phyloP scores from a whole-genome alignment of 768 basidiomycete species.

The Pleurotus tuber-regium region DNA sequence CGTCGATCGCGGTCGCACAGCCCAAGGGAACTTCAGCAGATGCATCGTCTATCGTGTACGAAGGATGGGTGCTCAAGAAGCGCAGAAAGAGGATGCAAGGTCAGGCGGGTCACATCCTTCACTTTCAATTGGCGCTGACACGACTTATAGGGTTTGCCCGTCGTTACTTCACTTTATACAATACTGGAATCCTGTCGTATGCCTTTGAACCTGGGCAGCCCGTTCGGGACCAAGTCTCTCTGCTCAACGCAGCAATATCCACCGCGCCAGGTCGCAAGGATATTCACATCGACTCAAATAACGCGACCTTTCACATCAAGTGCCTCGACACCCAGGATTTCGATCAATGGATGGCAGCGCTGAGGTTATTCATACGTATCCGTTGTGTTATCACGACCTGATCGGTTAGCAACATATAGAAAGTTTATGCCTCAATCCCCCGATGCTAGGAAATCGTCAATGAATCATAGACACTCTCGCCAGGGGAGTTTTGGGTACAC shows the following conservation, averaged over 20 bases:
- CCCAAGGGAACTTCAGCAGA: conserved; percentile 10
- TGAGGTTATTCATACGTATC: conserved; percentile 48
- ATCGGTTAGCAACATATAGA: conserved; percentile 35
- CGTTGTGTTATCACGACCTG: conserved; percentile 11
- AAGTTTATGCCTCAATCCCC: conserved; percentile 52
- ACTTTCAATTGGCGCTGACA: conserved; percentile 1
- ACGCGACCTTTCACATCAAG: conserved; percentile 80
- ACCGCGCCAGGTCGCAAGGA: conserved; percentile 72
- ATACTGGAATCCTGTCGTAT: conserved; percentile 71
- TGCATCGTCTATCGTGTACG: conserved; percentile 36
- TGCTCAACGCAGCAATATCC: conserved; percentile 74
- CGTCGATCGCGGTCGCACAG: conserved; percentile 4
- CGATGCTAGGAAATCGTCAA: conserved; percentile 43
- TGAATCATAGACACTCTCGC: conserved; percentile 38
- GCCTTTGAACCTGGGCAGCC: conserved; percentile 72
- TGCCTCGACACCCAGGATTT: conserved; percentile 74
- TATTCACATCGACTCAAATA: conserved; percentile 76
- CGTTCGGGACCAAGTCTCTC: conserved; percentile 63
- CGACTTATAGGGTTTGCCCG: conserved; percentile 69
- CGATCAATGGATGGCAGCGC: conserved; percentile 67
- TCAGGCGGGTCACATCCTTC: conserved; percentile 22
- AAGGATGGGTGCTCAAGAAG: conserved; percentile 88
- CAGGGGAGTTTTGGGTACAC: conserved; percentile 43
- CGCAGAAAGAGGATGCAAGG: conserved; percentile 88
- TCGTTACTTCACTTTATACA: conserved; percentile 71